Base-by-base conservation (phyloP, 306 rosid genomes). In the Arachis hypogaea region DNA sequence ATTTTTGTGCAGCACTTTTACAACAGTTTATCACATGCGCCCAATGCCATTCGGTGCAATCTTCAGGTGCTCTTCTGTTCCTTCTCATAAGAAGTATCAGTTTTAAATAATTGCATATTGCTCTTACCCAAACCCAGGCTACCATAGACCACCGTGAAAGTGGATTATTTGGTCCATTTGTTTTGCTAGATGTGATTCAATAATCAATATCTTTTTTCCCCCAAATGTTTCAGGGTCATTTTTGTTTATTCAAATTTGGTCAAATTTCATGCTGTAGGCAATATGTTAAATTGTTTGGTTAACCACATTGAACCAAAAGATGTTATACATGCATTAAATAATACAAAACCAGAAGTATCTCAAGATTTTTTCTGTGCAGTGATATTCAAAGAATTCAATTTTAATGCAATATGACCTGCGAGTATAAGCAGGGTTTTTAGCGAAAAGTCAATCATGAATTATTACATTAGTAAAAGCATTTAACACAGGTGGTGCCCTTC, bases 31-130 rank as follows among this genome's bases (percentile, higher is more conserved):
- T 82, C 84, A 86, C 58, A 94, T 94, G 97, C 89, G 96, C 84
- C 98, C 97, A 54, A 77, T 94, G 79, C 86, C 96, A 81, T 75
- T 86, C 42, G 98, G 97, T 69, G 98, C 98, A 74, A 84, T 91
- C 68, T 91, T 94, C 69, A 88, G 98, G 81, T 86, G 89, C 3
- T 18, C 71, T 55, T 68, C 40, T 16, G 42, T 61, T 40, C 46
- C 72, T 18, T 57, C 30, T 14, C 69, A 63, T 33, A 40, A 49
- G 52, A 14, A 29, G 52, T 12, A 40, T 4, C 22, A 12, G 28
- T 57, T n/a, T 58, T 29, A 60, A 11, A 11, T 4, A 12, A 66
- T 67, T 36, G 52, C 59, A 43, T 5, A 47, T 30, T 5, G 28
- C 38, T 68, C 12, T 59, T 59, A 1, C 68, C 58, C 66, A 40